These are phyloP conservation scores for Teunomyces funiuensis DNA, from an alignment of 805 yeast genomes.

Conservation along the genomic window DNA sequence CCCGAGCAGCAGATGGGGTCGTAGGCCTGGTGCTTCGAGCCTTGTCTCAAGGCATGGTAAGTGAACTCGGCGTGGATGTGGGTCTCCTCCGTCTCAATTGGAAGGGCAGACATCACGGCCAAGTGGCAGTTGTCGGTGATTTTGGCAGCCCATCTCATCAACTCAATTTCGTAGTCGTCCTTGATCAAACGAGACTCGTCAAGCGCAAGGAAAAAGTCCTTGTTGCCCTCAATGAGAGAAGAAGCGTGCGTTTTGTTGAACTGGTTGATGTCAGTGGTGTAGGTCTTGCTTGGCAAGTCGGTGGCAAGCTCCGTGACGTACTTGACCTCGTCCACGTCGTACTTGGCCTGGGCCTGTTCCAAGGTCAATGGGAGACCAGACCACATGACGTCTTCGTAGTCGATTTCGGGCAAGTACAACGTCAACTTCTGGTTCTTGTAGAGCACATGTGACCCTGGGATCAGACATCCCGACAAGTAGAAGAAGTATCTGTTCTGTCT, in stretches of 20 bases:
- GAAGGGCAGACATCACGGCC: slow-evolving; percentile 90
- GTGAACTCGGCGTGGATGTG: slow-evolving; percentile 95
- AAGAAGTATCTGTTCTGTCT: slow-evolving; percentile 91
- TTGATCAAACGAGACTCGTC: slow-evolving; percentile 87
- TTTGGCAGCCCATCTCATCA: slow-evolving; percentile 76
- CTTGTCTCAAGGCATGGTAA: slow-evolving; percentile 91
- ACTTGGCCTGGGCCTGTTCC: slow-evolving; percentile 63
- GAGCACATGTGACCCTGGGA: slow-evolving; percentile 72
- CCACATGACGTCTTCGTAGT: slow-evolving; percentile 93
- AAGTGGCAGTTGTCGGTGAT: slow-evolving; percentile 86
- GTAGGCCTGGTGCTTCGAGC: slow-evolving; percentile 83
- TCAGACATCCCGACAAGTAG: slow-evolving; percentile 79
- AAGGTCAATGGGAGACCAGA: slow-evolving; percentile 78
- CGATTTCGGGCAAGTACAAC: slow-evolving; percentile 79
- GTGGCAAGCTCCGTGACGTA: slow-evolving; percentile 53
- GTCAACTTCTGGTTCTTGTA: slow-evolving; percentile 55
- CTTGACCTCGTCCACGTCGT: slow-evolving; percentile 80
- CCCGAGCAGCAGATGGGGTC: slow-evolving; percentile 98
- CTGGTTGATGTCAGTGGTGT: slow-evolving; percentile 57
- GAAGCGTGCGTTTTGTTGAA: slow-evolving; percentile 37
- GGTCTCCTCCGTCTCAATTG: slow-evolving; percentile 82
- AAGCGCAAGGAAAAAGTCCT: slow-evolving; percentile 61
- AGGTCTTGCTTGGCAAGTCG: slow-evolving; percentile 24
- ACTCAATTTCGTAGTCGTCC: slow-evolving; percentile 75
- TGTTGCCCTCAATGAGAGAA: slow-evolving; percentile 43